Percentiles rank a stretch among this genome's conserved stretches.
phyloP scores from a whole-genome alignment of 1,284 basidiomycete species.

The Ceratobasidium sp. region DNA sequence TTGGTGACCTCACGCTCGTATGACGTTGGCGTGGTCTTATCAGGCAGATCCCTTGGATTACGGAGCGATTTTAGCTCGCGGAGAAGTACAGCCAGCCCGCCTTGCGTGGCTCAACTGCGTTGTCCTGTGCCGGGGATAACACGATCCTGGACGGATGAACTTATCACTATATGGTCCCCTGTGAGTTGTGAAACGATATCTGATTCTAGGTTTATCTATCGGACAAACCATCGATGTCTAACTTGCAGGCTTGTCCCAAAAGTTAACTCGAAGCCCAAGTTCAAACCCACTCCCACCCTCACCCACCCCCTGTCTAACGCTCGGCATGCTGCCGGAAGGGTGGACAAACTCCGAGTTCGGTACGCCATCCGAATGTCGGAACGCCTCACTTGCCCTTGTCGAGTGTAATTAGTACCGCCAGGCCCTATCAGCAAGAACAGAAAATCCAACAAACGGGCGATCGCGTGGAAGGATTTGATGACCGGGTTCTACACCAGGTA shows the following conservation, averaged over 20 bases:
- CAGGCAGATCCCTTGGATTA: background rate
- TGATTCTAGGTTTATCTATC: slow-evolving; percentile 20
- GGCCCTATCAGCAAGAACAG: slow-evolving; percentile 11
- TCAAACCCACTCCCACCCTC: background rate
- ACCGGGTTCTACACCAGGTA: slow-evolving; percentile 20
- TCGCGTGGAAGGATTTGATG: slow-evolving; percentile 26
- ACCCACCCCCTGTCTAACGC: slow-evolving; percentile 1
- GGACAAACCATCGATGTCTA: background rate
- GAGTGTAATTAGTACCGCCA: background rate
- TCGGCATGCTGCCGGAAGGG: background rate
- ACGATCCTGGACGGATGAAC: background rate
- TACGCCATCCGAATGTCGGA: slow-evolving; percentile 5
- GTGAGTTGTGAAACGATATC: slow-evolving; percentile 20
- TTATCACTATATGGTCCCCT: background rate
- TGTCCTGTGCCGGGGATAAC: background rate
- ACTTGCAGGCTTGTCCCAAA: background rate
- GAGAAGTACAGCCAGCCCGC: too few species aligned
- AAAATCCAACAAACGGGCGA: background rate
- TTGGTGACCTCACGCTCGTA: slow-evolving; percentile 9
- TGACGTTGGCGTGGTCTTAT: slow-evolving; percentile 25
- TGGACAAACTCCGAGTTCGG: background rate
- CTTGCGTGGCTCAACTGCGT: slow-evolving; percentile 15
- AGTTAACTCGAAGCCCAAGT: too few species aligned
- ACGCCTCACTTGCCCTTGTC: background rate
- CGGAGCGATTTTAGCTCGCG: slow-evolving; percentile 2